Conservation (phyloP, 345 rosid genomes). For the Crucihimalaya himalaica region DNA sequence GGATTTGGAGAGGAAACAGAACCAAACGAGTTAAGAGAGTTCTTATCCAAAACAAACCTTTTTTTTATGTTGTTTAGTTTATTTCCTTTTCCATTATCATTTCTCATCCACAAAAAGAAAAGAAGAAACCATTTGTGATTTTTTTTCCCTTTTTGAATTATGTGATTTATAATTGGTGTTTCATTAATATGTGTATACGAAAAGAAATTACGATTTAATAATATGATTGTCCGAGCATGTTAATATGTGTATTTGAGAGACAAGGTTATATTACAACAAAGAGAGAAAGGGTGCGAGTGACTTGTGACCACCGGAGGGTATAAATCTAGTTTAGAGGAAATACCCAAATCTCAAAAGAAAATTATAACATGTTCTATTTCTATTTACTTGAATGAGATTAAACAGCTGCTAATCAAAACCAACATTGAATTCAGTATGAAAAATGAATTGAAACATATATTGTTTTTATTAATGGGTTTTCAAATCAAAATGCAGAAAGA, state of each 20-base stretch:
- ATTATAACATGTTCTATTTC: not conserved
- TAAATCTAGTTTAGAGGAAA: too few species aligned
- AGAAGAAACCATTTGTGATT: not conserved
- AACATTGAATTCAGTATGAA: not conserved
- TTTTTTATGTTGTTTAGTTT: not conserved
- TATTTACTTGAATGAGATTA: not conserved
- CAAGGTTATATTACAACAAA: not conserved
- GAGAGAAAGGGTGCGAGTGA: not conserved
- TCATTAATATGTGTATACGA: not conserved
- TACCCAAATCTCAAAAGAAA: too few species aligned
- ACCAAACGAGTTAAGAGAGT: constrained; percentile 21
- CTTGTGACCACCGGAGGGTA: not conserved
- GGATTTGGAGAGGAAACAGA: constrained; percentile 6
- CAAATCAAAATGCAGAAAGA: not conserved
- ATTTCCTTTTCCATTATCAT: not conserved
- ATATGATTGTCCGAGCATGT: not conserved
- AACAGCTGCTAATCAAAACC: not conserved
- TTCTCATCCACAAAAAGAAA: not conserved
- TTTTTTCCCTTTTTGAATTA: not conserved
- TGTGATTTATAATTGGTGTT: not conserved
- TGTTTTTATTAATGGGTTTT: not conserved
- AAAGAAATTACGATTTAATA: not conserved
- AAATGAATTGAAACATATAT: not conserved
- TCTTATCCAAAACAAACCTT: constrained; percentile 24
- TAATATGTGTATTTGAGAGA: not conserved